Evolutionary conservation across 2,329 filamentous ascomycete species (phyloP).

Genomic region (Fusarium multiceps): DNA sequence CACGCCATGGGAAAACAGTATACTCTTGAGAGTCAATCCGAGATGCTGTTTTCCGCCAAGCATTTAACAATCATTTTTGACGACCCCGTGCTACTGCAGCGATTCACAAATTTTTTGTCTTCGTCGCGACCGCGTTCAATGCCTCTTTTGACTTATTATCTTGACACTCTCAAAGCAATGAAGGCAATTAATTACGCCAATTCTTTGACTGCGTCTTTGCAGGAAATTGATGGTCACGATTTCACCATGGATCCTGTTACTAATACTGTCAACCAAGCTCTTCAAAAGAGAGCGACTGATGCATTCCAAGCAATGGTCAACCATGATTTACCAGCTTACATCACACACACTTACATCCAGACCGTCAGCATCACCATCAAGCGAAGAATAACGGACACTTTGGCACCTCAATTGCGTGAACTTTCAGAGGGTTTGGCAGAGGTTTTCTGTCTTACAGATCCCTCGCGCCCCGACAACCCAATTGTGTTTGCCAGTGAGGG

Average conservation of each 20-base stretch:
- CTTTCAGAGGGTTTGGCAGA: slow-evolving; percentile 81
- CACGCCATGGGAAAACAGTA: slow-evolving; percentile 49
- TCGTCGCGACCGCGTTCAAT: slow-evolving; percentile 69
- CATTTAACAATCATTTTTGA: slow-evolving; percentile 74
- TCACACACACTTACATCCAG: slow-evolving; percentile 75
- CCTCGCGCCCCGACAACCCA: slow-evolving; percentile 77
- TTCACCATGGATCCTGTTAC: slow-evolving; percentile 64
- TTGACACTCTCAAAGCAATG: slow-evolving; percentile 77
- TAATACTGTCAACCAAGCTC: slow-evolving; percentile 65
- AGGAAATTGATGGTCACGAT: slow-evolving; percentile 64
- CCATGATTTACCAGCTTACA: slow-evolving; percentile 78
- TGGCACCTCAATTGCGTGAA: slow-evolving; percentile 72
- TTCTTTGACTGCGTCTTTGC: slow-evolving; percentile 70
- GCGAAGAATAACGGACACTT: slow-evolving; percentile 73
- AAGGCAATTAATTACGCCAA: slow-evolving; percentile 79
- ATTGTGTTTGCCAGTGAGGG: slow-evolving; percentile 82
- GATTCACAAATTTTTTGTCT: slow-evolving; percentile 75
- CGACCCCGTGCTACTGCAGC: slow-evolving; percentile 70
- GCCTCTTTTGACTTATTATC: slow-evolving; percentile 75
- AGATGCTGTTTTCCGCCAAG: slow-evolving; percentile 72
- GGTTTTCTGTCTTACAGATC: slow-evolving; percentile 81
- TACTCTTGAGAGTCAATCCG: slow-evolving; percentile 72
- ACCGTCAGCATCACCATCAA: slow-evolving; percentile 77
- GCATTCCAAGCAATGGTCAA: slow-evolving; percentile 73
- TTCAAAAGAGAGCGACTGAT: slow-evolving; percentile 72